Evolutionary conservation across 2,329 filamentous ascomycete genomes (phyloP), one percentile per base, ranked within the genome.

Genomic region (Talaromyces sp.): DNA sequence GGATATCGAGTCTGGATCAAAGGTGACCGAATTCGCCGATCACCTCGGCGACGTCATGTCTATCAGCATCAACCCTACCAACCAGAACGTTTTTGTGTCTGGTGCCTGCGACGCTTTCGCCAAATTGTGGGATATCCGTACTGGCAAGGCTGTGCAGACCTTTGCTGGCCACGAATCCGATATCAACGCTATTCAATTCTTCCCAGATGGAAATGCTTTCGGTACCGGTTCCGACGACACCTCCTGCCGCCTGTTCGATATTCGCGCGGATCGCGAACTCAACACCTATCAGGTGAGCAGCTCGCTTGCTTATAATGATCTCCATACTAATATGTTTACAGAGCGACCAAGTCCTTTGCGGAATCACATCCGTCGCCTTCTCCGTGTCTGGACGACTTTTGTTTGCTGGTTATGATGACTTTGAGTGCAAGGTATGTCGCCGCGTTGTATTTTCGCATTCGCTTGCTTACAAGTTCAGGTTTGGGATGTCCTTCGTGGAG

Each of bases 151-250:
- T 70, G 93, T 97, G 61, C 95, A 99, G 84, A 99, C 95, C 2
- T 99, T 99, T 79, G 93, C 95, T 62, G 95, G 95, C 33, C 95
- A 98, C 81, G 95, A 98, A 81, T 97, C 93, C 52, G 95, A 99
- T 76, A 99, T 99, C 84, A 99, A 99, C 79, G 95, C 95, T 72
- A 97, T 99, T 70, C 95, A 98, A 78, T 99, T 98, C 84, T 98
- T 98, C 88, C 95, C 95, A 62, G 96, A 98, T 75, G 95, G 95
- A 67, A 96, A 98, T 79, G 96, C 95, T 31, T 98, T 99, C 75
- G 95, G 96, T 70, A 98, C 95, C 63, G 95, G 95, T 65, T 98
- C 95, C 52, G 95, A 99, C 73, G 95, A 99, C 77, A 95, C 95
- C 63, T 97, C 94, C 45, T 99, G 95, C 85, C 89, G 95, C 71